Evolutionary conservation across 2,329 filamentous ascomycete genomes (phyloP), one percentile per base, ranked within the genome.

Genomic region (Clonostachys byssicola): DNA sequence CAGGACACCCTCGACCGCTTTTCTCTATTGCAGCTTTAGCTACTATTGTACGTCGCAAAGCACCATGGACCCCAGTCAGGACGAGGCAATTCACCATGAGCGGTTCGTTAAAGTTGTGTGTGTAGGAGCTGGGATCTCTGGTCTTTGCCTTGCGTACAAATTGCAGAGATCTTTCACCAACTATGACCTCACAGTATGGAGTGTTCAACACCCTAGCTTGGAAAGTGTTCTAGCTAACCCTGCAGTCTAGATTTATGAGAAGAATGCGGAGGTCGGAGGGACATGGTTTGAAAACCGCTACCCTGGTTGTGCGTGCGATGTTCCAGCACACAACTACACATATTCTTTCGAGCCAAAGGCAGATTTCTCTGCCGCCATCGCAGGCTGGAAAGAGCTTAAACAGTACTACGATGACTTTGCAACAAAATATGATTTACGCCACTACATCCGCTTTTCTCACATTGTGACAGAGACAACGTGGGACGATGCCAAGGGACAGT

Each of bases 231-330:
- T n/a, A 12, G 36, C 14, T n/a, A 30, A 30, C 23, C 23, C 23
- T 30, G 23, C 23, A n/a, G 10, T 39, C 36, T 47, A 51, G 38
- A 60, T 80, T 40, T 81, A 80, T 56, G 78, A 81, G 52, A 81
- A 80, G 63, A 81, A 81, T 50, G 57, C 63, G 9, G 70, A 74
- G 17, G 66, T 80, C 12, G 78, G 77, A 17, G 79, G 79, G 3
- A 82, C 78, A 0, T 83, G 79, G 79, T 70, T 71, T 51, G 79
- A 81, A 56, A 81, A 81, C 55, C 66, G 71, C 17, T 83, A 83
- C 50, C 79, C 79, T 0, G 78, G 78, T 12, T 80, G 77, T 53
- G 67, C 67, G 46, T 81, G 77, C 56, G 79, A 51, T 17, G 45
- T 51, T 13, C 49, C 49, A 10, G 34, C 43, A 14, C 49, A 51